Percentiles rank a stretch among this genome's conserved stretches.
Evolutionary conservation across 306 rosid species (phyloP).

Genomic region (Cucurbita ficifolia): DNA sequence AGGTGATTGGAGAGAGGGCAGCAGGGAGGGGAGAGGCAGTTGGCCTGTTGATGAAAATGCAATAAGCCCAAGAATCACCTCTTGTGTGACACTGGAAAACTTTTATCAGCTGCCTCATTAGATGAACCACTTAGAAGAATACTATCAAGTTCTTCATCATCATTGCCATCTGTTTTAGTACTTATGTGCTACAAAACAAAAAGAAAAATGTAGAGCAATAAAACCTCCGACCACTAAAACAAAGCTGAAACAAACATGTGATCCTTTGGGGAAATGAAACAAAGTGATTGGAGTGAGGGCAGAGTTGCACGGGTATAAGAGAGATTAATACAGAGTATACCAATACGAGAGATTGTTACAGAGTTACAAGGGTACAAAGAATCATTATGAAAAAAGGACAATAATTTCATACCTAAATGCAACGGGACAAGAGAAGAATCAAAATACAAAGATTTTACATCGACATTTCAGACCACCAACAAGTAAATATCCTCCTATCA

Average conservation of each 20-base stretch:
- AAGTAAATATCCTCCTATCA: not conserved
- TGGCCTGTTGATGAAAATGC: not conserved
- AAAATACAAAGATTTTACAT: not conserved
- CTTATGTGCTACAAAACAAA: slow-evolving; percentile 18
- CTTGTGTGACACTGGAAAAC: slow-evolving; percentile 19
- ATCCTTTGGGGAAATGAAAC: not conserved
- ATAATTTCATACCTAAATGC: not conserved
- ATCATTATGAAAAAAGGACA: not conserved
- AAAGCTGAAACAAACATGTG: not conserved
- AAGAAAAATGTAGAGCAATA: not conserved
- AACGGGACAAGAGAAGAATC: not conserved
- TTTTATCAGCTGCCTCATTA: slow-evolving; percentile 22
- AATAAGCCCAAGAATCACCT: slow-evolving; percentile 19
- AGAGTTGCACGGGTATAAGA: not conserved
- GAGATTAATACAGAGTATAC: not conserved
- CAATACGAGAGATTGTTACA: not conserved
- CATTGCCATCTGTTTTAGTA: slow-evolving; percentile 21
- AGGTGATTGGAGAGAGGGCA: not conserved
- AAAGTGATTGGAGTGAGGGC: not conserved
- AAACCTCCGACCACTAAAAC: not conserved
- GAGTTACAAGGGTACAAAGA: not conserved
- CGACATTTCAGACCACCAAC: not conserved
- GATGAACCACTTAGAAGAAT: slow-evolving; percentile 16
- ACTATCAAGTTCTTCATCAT: slow-evolving; percentile 21
- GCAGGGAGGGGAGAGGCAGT: not conserved